Evolutionary conservation across 2,329 filamentous ascomycete species (phyloP).

Genomic region (Boeremia lycopersici): DNA sequence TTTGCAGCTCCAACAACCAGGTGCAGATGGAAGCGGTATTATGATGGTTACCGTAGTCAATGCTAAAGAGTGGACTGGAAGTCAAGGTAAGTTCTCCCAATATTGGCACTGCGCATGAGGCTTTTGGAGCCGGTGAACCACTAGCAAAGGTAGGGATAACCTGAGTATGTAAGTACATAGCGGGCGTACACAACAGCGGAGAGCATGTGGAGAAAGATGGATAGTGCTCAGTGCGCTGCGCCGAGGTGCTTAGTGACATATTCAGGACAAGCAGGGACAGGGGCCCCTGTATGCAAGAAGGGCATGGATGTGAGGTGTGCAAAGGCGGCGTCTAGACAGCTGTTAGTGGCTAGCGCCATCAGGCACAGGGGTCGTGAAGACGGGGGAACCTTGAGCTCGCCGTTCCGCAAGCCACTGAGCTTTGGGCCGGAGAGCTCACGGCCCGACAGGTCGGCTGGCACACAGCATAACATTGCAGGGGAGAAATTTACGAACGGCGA

Average conservation of each 20-base stretch:
- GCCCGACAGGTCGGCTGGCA: conserved; percentile 39
- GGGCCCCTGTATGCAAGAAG: conserved; percentile 31
- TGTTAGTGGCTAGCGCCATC: conserved; percentile 33
- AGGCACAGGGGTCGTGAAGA: conserved; percentile 26
- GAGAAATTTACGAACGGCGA: conserved; percentile 21
- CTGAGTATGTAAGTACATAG: conserved; percentile 40
- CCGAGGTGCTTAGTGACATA: conserved; percentile 29
- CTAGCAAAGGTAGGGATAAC: conserved; percentile 42
- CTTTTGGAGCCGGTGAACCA: conserved; percentile 34
- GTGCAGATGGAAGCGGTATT: conserved; percentile 3
- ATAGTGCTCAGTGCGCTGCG: conserved; percentile 43
- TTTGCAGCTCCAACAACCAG: neutral
- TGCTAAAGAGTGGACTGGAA: conserved; percentile 7
- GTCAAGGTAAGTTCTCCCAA: conserved; percentile 13
- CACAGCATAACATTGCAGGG: conserved; percentile 43
- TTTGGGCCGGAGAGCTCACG: conserved; percentile 26
- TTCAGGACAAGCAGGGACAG: conserved; percentile 35
- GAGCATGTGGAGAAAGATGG: conserved; percentile 46
- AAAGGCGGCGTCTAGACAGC: conserved; percentile 20
- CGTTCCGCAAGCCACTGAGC: conserved; percentile 33
- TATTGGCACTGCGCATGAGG: conserved; percentile 22
- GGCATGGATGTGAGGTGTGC: conserved; percentile 31
- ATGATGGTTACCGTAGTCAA: conserved; percentile 34
- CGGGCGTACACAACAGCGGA: conserved; percentile 38
- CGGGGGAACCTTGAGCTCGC: conserved; percentile 30